Evolutionary conservation across 176 grass and related monocot species (phyloP).

Genomic region (Tillandsia leiboldiana): DNA sequence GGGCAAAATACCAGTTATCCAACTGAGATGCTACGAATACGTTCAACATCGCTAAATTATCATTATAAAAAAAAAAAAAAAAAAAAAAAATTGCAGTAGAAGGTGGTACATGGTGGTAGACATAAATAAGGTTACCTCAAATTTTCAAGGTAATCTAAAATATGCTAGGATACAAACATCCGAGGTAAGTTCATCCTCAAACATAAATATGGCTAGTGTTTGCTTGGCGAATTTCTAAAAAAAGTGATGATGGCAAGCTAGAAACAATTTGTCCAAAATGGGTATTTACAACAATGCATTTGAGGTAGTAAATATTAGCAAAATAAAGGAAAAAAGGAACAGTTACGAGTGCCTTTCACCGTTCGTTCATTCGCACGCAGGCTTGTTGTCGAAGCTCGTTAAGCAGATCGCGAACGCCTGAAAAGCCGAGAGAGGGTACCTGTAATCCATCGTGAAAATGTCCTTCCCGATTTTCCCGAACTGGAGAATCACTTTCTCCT

Average conservation of each 20-base stretch:
- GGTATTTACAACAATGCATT: conserved; percentile 23
- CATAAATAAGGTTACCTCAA: not conserved
- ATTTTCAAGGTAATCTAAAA: not conserved
- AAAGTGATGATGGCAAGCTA: no score
- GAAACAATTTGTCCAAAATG: not conserved
- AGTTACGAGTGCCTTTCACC: no score
- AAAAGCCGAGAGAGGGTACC: conserved; percentile 83
- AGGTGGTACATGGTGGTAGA: not conserved
- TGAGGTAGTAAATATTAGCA: not conserved
- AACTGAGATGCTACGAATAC: not conserved
- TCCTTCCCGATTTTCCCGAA: conserved; percentile 99
- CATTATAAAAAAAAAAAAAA: not conserved
- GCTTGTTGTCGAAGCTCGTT: conserved; percentile 95
- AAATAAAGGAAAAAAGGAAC: not conserved
- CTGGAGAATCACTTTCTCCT: conserved; percentile 90
- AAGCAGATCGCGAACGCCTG: conserved; percentile 93
- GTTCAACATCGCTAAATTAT: not conserved
- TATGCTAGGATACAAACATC: conserved; percentile 12
- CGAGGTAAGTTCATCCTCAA: not conserved
- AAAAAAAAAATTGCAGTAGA: not conserved
- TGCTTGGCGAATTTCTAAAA: not conserved
- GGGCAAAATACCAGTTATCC: not conserved
- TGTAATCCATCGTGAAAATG: conserved; percentile 96
- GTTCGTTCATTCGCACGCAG: conserved; percentile 67
- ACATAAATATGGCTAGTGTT: not conserved